phyloP scores from a whole-genome alignment of 1,284 basidiomycete species.

The Ceratobasidium sp. region DNA sequence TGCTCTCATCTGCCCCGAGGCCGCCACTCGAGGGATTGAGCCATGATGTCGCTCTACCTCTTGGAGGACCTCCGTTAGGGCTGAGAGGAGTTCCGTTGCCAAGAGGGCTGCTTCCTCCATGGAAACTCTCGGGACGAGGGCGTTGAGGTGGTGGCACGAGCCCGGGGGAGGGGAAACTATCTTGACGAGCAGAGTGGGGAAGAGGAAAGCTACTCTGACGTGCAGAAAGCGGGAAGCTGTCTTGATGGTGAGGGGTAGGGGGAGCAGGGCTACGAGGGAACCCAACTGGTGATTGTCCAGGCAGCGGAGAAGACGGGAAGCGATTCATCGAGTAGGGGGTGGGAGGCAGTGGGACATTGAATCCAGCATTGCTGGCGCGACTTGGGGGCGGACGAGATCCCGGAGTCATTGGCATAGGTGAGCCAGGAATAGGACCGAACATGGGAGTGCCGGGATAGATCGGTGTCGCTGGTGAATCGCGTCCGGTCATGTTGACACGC shows the following conservation, averaged over 20 bases:
- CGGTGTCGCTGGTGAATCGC: constrained; percentile 12
- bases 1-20: constrained; percentile 2
- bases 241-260: constrained; percentile 7
- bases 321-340: constrained; percentile 29
- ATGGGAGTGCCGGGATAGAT: constrained; percentile 27
- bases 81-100: background rate
- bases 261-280: constrained; percentile 33
- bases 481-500: constrained; percentile 25
- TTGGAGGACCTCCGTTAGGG: constrained; percentile 3
- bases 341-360: constrained; percentile 9
- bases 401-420: constrained; percentile 15
- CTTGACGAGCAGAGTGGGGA: constrained; percentile 25
- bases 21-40: constrained; percentile 10
- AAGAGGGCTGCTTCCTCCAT: constrained; percentile 12
- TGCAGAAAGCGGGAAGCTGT: constrained; percentile 21
- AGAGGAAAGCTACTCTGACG: constrained; percentile 25
- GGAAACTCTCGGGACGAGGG: constrained; percentile 28
- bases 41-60: constrained; percentile 15
- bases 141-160: constrained; percentile 28
- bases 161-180: constrained; percentile 29
- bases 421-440: constrained; percentile 14
- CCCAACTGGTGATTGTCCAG: constrained; percentile 21
- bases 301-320: constrained; percentile 26
- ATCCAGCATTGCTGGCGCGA: too few species aligned
- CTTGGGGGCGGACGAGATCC: constrained; percentile 4